Evolutionary conservation across 2,329 filamentous ascomycete species (phyloP).

Genomic region (Colletotrichum musicola): DNA sequence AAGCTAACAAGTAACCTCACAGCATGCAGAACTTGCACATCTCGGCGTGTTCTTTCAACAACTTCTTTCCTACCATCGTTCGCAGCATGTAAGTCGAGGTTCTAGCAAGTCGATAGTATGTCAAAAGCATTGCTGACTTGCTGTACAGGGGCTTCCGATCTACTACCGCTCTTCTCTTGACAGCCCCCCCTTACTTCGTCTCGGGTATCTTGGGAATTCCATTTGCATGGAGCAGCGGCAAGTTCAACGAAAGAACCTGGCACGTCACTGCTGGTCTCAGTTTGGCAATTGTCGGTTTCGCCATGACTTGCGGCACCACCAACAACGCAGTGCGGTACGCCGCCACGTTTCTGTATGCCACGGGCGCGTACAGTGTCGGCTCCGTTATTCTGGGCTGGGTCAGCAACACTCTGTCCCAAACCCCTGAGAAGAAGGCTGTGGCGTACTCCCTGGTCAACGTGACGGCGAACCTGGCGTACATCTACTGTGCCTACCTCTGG

Average conservation of each 20-base stretch:
- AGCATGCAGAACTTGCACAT: slow-evolving; percentile 22
- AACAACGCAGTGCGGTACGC: slow-evolving; percentile 30
- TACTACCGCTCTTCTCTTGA: slow-evolving; percentile 51
- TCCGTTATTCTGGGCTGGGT: slow-evolving; percentile 74
- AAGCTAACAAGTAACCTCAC: neutral
- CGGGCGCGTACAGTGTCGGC: slow-evolving; percentile 26
- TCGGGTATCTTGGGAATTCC: slow-evolving; percentile 43
- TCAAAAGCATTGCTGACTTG: neutral
- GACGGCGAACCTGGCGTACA: slow-evolving; percentile 66
- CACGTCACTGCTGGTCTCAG: slow-evolving; percentile 58
- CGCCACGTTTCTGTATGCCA: slow-evolving; percentile 37
- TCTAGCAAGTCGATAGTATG: neutral
- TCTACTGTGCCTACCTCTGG: slow-evolving; percentile 68
- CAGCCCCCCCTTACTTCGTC: slow-evolving; percentile 40
- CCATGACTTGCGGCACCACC: slow-evolving; percentile 23
- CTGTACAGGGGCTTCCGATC: slow-evolving; percentile 22
- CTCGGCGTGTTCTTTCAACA: slow-evolving; percentile 40
- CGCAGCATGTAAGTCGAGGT: slow-evolving; percentile 28
- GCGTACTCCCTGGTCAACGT: slow-evolving; percentile 71
- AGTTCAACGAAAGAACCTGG: slow-evolving; percentile 61
- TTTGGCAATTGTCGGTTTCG: slow-evolving; percentile 48
- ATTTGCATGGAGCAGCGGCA: slow-evolving; percentile 54
- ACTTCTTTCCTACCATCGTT: slow-evolving; percentile 42
- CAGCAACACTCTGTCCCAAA: slow-evolving; percentile 79
- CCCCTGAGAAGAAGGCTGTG: slow-evolving; percentile 76